Evolutionary conservation across 2,329 filamentous ascomycete genomes (phyloP), one percentile per base, ranked within the genome.

Genomic region (Neocatenulostroma microsporum): DNA sequence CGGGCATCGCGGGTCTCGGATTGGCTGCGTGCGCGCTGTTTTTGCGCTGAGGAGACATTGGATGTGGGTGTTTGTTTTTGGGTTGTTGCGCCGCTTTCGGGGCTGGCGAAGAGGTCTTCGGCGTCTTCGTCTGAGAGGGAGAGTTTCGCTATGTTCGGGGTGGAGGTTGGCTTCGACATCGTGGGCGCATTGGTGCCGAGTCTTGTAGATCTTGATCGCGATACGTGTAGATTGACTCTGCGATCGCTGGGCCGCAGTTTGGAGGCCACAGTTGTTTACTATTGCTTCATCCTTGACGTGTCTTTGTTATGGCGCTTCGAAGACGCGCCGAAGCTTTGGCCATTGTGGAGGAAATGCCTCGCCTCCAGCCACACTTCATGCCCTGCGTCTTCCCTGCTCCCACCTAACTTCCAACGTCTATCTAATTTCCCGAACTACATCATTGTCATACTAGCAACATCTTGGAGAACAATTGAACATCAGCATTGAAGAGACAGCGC

Each of bases 1-100:
- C 77, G 74, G 2, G 77, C 77, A 44, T 94, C 85, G 30, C 84
- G 80, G 14, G 74, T 71, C 53, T 83, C 77, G 18, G 34, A 48
- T 40, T 42, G 45, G 38, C 37, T 47, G 43, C 1, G 45, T 42
- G 45, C 55, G 39, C 32, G 68, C 39, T 52, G 51, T 42, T 67
- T 76, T 48, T 49, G 42, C 62, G 69, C 44, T 42, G 46, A 45
- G 8, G 50, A 45, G 14, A 38, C 31, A 38, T 59, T 44, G 41
- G 54, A 44, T 39, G 53, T 41, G 11, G 53, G 47, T 12, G 51
- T 51, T 26, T 51, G 50, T 46, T 40, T 51, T 37, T 46, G 50
- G 32, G 45, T 57, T 40, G 43, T 60, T 45, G 56, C 65, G 62
- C 47, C 59, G 49, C 50, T 56, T 45, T 50, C 55, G 17, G 74